Percentiles rank a stretch among this genome's conserved stretches.
Evolutionary conservation across 129 eudicot genomes (phyloP).

Genomic region (Flaveria trinervia): DNA sequence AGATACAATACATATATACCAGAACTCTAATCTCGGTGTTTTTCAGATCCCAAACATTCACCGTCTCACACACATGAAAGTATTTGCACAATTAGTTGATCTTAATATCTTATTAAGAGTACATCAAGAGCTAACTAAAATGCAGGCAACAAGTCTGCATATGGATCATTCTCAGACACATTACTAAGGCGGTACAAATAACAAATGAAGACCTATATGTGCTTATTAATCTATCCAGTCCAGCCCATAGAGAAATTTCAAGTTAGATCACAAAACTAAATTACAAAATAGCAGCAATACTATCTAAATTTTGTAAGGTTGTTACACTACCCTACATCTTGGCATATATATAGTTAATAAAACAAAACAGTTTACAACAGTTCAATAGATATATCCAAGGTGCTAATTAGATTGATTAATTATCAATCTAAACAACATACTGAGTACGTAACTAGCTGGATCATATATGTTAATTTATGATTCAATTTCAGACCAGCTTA

Average conservation of each 20-base stretch:
- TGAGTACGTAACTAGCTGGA: conserved; percentile 1
- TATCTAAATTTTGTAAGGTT: too few relatives aligned
- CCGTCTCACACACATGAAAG: too few relatives aligned
- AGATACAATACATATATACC: too few relatives aligned
- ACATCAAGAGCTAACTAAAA: too few relatives aligned
- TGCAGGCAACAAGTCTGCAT: too few relatives aligned
- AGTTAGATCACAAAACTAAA: not conserved
- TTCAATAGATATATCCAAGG: not conserved
- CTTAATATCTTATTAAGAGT: too few relatives aligned
- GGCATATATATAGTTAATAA: not conserved
- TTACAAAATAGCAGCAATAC: not conserved
- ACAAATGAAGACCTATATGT: not conserved
- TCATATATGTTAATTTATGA: not conserved
- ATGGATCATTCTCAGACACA: too few relatives aligned
- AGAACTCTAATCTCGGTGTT: too few relatives aligned
- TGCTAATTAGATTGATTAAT: not conserved
- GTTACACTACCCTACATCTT: too few relatives aligned
- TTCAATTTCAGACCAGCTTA: not conserved
- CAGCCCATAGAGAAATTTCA: too few relatives aligned
- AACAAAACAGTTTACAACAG: not conserved
- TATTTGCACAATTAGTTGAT: too few relatives aligned
- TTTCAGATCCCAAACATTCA: too few relatives aligned
- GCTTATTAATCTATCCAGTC: not conserved
- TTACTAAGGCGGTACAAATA: not conserved
- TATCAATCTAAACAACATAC: not conserved